Percentiles rank a stretch among this genome's conserved stretches.
These are phyloP conservation scores for Dovyalis caffra DNA, from an alignment of 345 rosid species.

Conservation along the genomic window DNA sequence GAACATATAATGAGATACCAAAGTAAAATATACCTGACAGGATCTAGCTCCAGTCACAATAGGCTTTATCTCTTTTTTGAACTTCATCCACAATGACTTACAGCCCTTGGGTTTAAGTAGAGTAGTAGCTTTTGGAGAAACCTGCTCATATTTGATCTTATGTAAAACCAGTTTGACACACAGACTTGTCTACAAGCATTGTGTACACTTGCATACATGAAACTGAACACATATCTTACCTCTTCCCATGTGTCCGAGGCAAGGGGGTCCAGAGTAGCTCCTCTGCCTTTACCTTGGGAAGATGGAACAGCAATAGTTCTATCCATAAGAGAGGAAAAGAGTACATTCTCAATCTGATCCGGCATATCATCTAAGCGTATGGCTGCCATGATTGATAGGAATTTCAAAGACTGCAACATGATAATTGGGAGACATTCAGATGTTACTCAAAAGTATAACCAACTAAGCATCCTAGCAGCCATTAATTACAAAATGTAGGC, in stretches of 20 bases:
- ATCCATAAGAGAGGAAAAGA: slow-evolving; percentile 57
- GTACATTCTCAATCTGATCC: slow-evolving; percentile 50
- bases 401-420: slow-evolving; percentile 49
- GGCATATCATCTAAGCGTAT: too few species aligned
- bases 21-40: slow-evolving; percentile 47
- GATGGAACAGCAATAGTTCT: slow-evolving; percentile 43
- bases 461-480: too few species aligned
- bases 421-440: slow-evolving; percentile 26
- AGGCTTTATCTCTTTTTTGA: slow-evolving; percentile 27
- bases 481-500: too few species aligned
- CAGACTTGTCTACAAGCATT: background rate
- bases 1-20: background rate
- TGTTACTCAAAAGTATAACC: slow-evolving; percentile 7
- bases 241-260: slow-evolving; percentile 72
- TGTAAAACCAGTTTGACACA: background rate
- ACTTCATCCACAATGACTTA: slow-evolving; percentile 33
- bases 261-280: slow-evolving; percentile 48
- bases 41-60: slow-evolving; percentile 48
- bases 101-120: slow-evolving; percentile 25
- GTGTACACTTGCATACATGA: background rate
- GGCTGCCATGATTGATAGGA: slow-evolving; percentile 58
- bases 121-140: slow-evolving; percentile 41
- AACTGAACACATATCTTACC: slow-evolving; percentile 33
- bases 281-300: slow-evolving; percentile 30
- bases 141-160: slow-evolving; percentile 28